Evolutionary conservation across 2,329 filamentous ascomycete genomes (phyloP), one percentile per base, ranked within the genome.

Genomic region (Chrysoporthe cubensis): DNA sequence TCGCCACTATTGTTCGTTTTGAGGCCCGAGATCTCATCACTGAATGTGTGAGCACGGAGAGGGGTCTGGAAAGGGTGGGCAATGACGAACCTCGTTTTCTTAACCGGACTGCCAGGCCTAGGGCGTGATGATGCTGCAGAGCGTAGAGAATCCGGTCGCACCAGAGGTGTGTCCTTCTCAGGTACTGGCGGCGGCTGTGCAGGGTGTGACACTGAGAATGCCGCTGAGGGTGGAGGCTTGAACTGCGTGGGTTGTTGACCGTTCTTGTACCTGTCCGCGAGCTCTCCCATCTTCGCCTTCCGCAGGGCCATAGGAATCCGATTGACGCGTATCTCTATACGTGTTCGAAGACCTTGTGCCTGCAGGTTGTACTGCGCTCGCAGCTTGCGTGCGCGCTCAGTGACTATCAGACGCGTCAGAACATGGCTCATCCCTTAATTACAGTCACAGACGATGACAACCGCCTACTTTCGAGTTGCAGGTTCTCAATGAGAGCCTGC

Each of bases 311-410:
- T 87, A 8, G 96, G 96, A 64, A 98, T 96, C 65, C 96, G 90
- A 77, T 97, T 97, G 78, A 98, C 87, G 80, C 96, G 92, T 81
- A 97, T 91, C 79, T 97, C 94, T 64, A 99, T 90, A 70, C 95
- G 90, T 69, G 93, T 90, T 70, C 91, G 88, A 50, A 98, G 85
- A 71, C 92, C 92, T 78, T 95, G 91, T 32, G 94, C 92, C 79
- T 97, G 94, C 11, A 96, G 86, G 68, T 91, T 90, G 81, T 96
- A 97, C 77, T 97, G 94, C 7, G 94, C 91, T 74, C 94, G 89
- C 70, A 98, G 84, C 78, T 95, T 94, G 73, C 95, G 88, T 70
- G 93, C 92, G 77, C 94, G 89, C 80, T 96, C 92, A 21, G 92
- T 94, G 72, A 97, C 94, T 97, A 72, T 44, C 13, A 64, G 61